A percentile compares a stretch with the other conserved stretches of the same genome.
Evolutionary conservation across 257 asterid species (phyloP).

Genomic region (Nyctanthes arbortristis): DNA sequence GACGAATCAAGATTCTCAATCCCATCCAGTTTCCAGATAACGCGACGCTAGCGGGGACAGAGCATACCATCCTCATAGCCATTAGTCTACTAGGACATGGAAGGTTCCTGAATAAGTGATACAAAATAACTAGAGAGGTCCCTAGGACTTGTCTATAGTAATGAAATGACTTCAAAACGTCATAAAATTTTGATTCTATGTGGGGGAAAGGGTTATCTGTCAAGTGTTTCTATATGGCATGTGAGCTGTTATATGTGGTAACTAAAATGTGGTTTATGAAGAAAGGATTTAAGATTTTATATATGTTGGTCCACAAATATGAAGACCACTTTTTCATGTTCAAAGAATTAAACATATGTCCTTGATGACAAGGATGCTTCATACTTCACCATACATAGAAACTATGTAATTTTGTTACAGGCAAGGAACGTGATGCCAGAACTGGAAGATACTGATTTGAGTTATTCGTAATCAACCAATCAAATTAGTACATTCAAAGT

Average conservation of each 20-base stretch:
- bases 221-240: background rate
- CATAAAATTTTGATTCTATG: slow-evolving; percentile 1
- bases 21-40: too few species aligned
- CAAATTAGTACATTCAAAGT: too few species aligned
- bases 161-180: background rate
- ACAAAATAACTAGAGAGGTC: background rate
- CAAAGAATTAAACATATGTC: background rate
- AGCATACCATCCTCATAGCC: too few species aligned
- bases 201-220: background rate
- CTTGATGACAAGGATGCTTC: background rate
- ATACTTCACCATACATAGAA: background rate
- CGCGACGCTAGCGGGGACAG: too few species aligned
- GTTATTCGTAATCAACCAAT: too few species aligned
- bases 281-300: background rate
- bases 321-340: background rate
- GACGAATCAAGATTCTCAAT: too few species aligned
- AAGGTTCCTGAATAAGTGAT: background rate
- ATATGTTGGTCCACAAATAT: background rate
- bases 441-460: too few species aligned
- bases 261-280: background rate
- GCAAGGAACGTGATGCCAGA: background rate
- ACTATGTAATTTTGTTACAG: background rate
- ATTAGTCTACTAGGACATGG: background rate
- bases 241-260: background rate
- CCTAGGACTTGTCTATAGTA: slow-evolving; percentile 1